Evolutionary conservation across 768 basidiomycete genomes (phyloP).

Genomic region (Termitomyces sp.): DNA sequence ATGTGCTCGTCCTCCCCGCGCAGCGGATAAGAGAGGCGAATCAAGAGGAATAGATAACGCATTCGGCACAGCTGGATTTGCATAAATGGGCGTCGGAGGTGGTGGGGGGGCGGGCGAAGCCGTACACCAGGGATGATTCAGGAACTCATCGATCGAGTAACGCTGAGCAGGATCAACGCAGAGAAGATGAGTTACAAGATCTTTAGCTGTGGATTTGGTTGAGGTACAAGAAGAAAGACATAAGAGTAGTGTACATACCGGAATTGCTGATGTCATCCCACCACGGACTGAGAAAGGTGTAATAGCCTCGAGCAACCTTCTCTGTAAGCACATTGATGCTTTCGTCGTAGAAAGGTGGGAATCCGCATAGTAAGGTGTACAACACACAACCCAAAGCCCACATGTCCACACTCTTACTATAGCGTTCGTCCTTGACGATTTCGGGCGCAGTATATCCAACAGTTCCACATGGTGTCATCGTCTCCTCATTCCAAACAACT

Average conservation of each 20-base stretch:
- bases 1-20: constrained; percentile 58
- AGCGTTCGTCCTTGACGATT: constrained; percentile 98
- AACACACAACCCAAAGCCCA: constrained; percentile 99
- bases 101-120: constrained; percentile 57
- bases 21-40: constrained; percentile 83
- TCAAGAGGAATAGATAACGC: constrained; percentile 53
- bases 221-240: neutral
- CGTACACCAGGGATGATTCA: constrained; percentile 94
- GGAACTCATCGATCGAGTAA: constrained; percentile 97
- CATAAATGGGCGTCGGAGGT: constrained; percentile 53
- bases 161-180: constrained; percentile 94
- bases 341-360: constrained; percentile 98
- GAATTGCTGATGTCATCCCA: constrained; percentile 92
- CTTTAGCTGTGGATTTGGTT: constrained; percentile 65
- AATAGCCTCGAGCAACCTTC: constrained; percentile 95
- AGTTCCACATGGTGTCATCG: constrained; percentile 99
- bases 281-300: constrained; percentile 98
- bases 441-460: constrained; percentile 99
- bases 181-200: constrained; percentile 89
- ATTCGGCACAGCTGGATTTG: constrained; percentile 22
- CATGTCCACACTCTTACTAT: constrained; percentile 97
- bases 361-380: constrained; percentile 96
- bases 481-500: constrained; percentile 98
- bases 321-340: constrained; percentile 97
- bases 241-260: constrained; percentile 40